Evolutionary conservation across 1,284 basidiomycete genomes (phyloP).

Genomic region (Sanguinoderma infundibulare): DNA sequence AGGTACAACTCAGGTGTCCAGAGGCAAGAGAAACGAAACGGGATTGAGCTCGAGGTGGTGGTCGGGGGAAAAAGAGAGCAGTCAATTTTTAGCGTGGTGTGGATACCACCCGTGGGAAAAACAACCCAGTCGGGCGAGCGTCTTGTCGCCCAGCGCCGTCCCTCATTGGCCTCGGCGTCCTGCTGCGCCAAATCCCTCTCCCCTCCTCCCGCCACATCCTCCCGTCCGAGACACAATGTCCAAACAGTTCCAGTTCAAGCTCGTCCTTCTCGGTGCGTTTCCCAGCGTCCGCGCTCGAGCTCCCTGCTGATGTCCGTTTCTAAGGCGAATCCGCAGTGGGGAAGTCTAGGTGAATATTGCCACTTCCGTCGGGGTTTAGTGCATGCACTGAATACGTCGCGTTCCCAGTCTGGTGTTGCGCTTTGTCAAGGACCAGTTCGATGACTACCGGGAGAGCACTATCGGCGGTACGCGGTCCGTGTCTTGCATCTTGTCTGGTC

Average conservation of each 20-base stretch:
- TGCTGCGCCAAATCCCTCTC: slow-evolving; percentile 29
- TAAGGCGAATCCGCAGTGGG: slow-evolving; percentile 96
- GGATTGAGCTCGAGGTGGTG: slow-evolving; percentile 25
- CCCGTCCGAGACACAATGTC: slow-evolving; percentile 59
- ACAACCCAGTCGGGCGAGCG: slow-evolving; percentile 15
- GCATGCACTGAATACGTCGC: slow-evolving; percentile 17
- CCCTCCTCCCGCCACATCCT: slow-evolving; percentile 31
- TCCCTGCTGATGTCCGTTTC: background rate
- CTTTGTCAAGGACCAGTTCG: slow-evolving; percentile 98
- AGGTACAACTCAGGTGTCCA: slow-evolving; percentile 26
- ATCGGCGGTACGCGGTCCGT: slow-evolving; percentile 66
- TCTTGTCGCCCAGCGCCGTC: slow-evolving; percentile 12
- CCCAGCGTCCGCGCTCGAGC: background rate
- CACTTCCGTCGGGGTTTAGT: slow-evolving; percentile 8
- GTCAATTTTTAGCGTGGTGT: slow-evolving; percentile 26
- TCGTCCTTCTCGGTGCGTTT: slow-evolving; percentile 83
- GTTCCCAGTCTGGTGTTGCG: slow-evolving; percentile 81
- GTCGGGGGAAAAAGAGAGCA: slow-evolving; percentile 22
- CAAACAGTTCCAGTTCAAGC: slow-evolving; percentile 88
- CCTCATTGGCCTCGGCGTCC: slow-evolving; percentile 21
- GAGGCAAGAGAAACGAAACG: slow-evolving; percentile 18
- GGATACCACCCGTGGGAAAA: slow-evolving; percentile 23
- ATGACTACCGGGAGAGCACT: slow-evolving; percentile 94
- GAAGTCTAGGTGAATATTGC: slow-evolving; percentile 78
- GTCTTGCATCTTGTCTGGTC: slow-evolving; percentile 4